phyloP scores from a whole-genome alignment of 2,329 filamentous ascomycete species.

The Pseudogymnoascus verrucosus region DNA sequence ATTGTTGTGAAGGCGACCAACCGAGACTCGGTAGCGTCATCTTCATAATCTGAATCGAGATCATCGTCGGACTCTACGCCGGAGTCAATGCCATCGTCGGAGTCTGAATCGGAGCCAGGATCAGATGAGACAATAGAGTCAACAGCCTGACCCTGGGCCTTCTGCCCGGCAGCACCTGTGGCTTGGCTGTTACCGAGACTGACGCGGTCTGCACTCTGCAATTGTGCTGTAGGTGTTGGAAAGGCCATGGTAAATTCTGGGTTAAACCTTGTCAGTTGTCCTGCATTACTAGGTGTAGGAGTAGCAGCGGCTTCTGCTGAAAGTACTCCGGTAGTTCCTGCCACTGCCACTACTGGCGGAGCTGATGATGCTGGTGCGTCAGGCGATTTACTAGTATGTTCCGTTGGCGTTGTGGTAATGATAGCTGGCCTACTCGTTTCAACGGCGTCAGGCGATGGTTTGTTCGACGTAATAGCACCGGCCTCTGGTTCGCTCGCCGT shows the following conservation, averaged over 20 bases:
- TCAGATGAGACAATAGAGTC: background rate
- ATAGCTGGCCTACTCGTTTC: background rate
- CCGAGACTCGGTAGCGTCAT: background rate
- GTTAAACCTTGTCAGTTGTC: background rate
- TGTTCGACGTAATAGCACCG: background rate
- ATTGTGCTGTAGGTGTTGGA: conserved; percentile 1
- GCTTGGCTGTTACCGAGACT: background rate
- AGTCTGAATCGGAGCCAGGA: background rate
- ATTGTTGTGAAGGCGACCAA: background rate
- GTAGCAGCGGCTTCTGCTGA: background rate
- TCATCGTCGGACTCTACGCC: background rate
- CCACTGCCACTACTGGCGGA: background rate
- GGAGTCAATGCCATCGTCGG: background rate
- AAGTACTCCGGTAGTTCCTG: background rate
- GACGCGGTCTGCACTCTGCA: background rate
- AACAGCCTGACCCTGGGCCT: background rate
- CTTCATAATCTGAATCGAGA: background rate
- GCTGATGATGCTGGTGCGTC: background rate
- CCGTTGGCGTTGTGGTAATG: background rate
- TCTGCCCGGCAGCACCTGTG: background rate
- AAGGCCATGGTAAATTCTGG: background rate
- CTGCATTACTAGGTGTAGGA: background rate
- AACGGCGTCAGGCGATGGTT: background rate
- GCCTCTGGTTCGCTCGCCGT: background rate
- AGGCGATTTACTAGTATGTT: background rate